Evolutionary conservation across 2,329 filamentous ascomycete genomes (phyloP).

Genomic region (Lomentospora prolificans): DNA sequence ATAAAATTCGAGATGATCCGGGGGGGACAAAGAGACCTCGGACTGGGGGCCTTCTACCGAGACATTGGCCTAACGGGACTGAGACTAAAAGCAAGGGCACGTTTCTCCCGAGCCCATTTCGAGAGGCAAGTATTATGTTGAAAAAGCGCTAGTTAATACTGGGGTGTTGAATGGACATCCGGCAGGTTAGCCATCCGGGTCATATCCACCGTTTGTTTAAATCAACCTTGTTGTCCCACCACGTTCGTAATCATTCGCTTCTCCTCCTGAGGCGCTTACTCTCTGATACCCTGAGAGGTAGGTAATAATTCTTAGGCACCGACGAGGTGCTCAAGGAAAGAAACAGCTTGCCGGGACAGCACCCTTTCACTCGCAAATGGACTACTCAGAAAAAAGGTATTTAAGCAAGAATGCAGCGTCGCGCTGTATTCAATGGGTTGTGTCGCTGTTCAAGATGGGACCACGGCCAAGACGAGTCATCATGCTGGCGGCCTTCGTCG

Average conservation of each 20-base stretch:
- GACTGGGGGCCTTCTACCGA: too few species aligned
- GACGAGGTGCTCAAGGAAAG: too few species aligned
- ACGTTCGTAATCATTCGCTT: background rate
- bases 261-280: background rate
- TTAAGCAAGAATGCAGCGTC: background rate
- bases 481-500: background rate
- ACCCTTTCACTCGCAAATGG: too few species aligned
- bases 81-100: too few species aligned
- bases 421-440: background rate
- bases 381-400: background rate
- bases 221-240: background rate
- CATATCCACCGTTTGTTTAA: background rate
- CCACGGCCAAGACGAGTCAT: background rate
- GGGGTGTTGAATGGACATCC: too few species aligned
- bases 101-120: too few species aligned
- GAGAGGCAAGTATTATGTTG: too few species aligned
- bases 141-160: too few species aligned
- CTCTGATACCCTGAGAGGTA: background rate
- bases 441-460: background rate
- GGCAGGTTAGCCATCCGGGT: background rate
- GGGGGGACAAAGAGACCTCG: too few species aligned
- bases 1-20: background rate
- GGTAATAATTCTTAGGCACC: too few species aligned
- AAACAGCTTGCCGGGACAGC: too few species aligned
- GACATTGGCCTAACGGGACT: too few species aligned